These are phyloP conservation scores for Penicillium soppii DNA, from an alignment of 495 filamentous ascomycete species.

Conservation along the genomic window DNA sequence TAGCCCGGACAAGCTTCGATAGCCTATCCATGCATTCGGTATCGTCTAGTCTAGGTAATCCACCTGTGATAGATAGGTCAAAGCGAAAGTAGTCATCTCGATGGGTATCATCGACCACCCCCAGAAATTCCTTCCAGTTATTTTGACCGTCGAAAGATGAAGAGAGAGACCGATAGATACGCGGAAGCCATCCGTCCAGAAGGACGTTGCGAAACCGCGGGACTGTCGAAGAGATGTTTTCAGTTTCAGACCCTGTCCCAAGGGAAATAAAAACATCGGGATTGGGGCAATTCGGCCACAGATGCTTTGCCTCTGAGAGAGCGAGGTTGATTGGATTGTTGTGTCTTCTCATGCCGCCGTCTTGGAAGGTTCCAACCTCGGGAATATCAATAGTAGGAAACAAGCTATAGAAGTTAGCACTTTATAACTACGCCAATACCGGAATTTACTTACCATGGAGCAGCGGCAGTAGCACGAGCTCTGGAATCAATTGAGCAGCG, in stretches of 20 bases:
- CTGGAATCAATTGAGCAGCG: constrained; percentile 8
- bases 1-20: background rate
- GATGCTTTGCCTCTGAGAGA: constrained; percentile 21
- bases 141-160: constrained; percentile 5
- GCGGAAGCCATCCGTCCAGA: constrained; percentile 11
- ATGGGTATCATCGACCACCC: background rate
- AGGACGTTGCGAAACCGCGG: constrained; percentile 11
- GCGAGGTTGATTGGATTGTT: constrained; percentile 36
- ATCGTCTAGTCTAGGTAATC: constrained; percentile 5
- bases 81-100: constrained; percentile 3
- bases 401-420: constrained; percentile 1
- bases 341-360: constrained; percentile 29
- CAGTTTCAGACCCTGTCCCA: constrained; percentile 18
- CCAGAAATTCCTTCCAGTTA: constrained; percentile 5
- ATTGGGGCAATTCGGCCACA: constrained; percentile 17
- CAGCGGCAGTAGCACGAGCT: constrained; percentile 24
- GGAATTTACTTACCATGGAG: constrained; percentile 13
- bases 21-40: constrained; percentile 4
- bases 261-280: constrained; percentile 25
- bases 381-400: constrained; percentile 15
- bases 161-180: constrained; percentile 7
- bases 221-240: background rate
- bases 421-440: background rate
- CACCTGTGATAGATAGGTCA: background rate
- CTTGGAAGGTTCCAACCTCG: constrained; percentile 17